These are phyloP conservation scores for Cladosporium sp. DNA, from an alignment of 2,329 filamentous ascomycete species.

Conservation along the genomic window DNA sequence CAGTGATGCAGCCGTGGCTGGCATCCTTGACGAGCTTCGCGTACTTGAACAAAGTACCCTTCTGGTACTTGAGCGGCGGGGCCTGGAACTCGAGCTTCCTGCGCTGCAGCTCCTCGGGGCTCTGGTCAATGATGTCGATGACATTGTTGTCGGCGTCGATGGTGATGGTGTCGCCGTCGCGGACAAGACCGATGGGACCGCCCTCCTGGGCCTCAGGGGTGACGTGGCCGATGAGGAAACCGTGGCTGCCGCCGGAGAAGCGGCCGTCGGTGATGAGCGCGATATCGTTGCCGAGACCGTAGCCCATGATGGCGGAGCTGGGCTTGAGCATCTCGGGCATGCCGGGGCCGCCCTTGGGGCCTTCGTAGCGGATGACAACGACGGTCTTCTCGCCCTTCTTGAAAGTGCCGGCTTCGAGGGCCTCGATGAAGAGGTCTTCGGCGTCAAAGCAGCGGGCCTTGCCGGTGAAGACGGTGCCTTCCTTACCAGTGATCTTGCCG, in stretches of 20 bases:
- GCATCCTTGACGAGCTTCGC: constrained; percentile 58
- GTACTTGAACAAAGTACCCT: constrained; percentile 63
- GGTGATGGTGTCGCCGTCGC: constrained; percentile 76
- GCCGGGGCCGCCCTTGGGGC: constrained; percentile 71
- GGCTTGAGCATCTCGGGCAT: constrained; percentile 79
- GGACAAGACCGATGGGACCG: constrained; percentile 80
- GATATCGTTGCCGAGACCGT: constrained; percentile 70
- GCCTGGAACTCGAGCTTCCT: constrained; percentile 55
- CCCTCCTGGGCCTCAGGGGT: constrained; percentile 85
- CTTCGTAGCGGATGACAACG: constrained; percentile 74
- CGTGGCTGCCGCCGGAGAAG: constrained; percentile 80
- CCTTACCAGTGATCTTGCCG: constrained; percentile 77
- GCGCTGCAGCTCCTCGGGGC: constrained; percentile 61
- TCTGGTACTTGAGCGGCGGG: constrained; percentile 59
- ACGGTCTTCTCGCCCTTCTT: constrained; percentile 77
- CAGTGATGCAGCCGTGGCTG: constrained; percentile 61
- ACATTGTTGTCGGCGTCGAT: constrained; percentile 77
- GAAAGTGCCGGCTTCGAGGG: constrained; percentile 67
- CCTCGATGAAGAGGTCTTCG: constrained; percentile 69
- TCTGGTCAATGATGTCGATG: constrained; percentile 64
- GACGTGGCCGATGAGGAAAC: constrained; percentile 85
- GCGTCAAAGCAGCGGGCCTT: constrained; percentile 71
- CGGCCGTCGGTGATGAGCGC: constrained; percentile 74
- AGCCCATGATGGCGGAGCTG: constrained; percentile 72
- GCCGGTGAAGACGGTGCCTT: constrained; percentile 67